phyloP scores from a whole-genome alignment of 1,284 basidiomycete genomes.

The Boletus semigastroideus region DNA sequence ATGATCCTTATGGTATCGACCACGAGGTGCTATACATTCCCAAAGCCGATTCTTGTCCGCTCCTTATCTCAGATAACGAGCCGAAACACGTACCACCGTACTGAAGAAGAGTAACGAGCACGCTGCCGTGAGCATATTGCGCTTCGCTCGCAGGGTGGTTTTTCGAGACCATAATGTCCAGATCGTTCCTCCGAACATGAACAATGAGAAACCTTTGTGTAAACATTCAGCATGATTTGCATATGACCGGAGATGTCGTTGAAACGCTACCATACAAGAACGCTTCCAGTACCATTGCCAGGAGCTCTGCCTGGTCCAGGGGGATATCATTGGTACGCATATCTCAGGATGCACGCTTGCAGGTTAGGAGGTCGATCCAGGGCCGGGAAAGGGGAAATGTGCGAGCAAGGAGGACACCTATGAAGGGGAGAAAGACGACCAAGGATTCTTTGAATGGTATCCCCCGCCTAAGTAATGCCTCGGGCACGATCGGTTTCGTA shows the following conservation, averaged over 20 bases:
- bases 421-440: neutral
- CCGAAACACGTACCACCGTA: conserved; percentile 11
- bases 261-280: conserved; percentile 21
- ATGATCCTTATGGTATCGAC: conserved; percentile 21
- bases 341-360: neutral
- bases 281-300: conserved; percentile 20
- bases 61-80: neutral
- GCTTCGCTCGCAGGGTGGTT: conserved; percentile 4
- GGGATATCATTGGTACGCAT: conserved; percentile 12
- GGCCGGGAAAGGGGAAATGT: neutral
- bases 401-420: no score
- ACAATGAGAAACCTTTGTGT: conserved; percentile 18
- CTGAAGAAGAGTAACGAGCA: conserved; percentile 17
- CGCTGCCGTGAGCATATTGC: conserved; percentile 11
- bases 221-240: neutral
- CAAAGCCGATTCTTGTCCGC: neutral
- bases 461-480: conserved; percentile 1
- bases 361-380: neutral
- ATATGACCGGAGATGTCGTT: no score
- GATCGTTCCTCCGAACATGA: conserved; percentile 21
- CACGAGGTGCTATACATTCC: conserved; percentile 20
- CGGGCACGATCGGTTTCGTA: neutral
- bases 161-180: conserved; percentile 10
- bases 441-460: neutral
- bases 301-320: conserved; percentile 22